Evolutionary conservation across 352 stramenopile genomes (phyloP).

Genomic region (Blastocystis sp.): DNA sequence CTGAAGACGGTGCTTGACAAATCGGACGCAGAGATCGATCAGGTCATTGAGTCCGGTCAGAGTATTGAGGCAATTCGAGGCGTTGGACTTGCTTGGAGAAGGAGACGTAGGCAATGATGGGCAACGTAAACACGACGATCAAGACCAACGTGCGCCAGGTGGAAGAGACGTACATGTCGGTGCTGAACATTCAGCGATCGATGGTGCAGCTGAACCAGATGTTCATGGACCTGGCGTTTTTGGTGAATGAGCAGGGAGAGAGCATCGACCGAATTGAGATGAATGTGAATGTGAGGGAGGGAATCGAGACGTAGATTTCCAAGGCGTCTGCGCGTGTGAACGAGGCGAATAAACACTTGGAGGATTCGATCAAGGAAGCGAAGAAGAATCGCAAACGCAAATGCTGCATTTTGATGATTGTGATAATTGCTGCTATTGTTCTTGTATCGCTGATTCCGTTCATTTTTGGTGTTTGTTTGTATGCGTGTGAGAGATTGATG

Average conservation of each 20-base stretch:
- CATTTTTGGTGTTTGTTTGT: slow-evolving; percentile 15
- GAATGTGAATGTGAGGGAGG: background rate
- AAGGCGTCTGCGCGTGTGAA: slow-evolving; percentile 25
- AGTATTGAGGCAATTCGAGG: slow-evolving; percentile 48
- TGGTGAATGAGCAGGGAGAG: slow-evolving; percentile 54
- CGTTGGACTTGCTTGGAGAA: background rate
- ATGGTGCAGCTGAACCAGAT: slow-evolving; percentile 57
- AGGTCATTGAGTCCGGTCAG: slow-evolving; percentile 38
- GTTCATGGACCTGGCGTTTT: slow-evolving; percentile 56
- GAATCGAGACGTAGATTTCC: slow-evolving; percentile 17
- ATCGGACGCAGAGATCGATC: slow-evolving; percentile 26
- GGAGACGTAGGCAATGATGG: slow-evolving; percentile 49
- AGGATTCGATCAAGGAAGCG: slow-evolving; percentile 53
- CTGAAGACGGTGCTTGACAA: slow-evolving; percentile 50
- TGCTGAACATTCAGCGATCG: slow-evolving; percentile 53
- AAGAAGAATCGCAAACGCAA: slow-evolving; percentile 52
- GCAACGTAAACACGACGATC: slow-evolving; percentile 52
- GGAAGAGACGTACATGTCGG: slow-evolving; percentile 49
- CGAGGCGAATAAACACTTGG: slow-evolving; percentile 37
- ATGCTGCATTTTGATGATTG: slow-evolving; percentile 33
- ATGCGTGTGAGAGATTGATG: no score
- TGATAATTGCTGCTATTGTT: slow-evolving; percentile 37
- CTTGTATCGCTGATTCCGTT: slow-evolving; percentile 18
- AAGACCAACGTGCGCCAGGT: slow-evolving; percentile 55
- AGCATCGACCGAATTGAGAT: slow-evolving; percentile 56